Evolutionary conservation across 2,329 filamentous ascomycete genomes (phyloP), one percentile per base, ranked within the genome.

Genomic region (Rhytidhysteron rufulum): DNA sequence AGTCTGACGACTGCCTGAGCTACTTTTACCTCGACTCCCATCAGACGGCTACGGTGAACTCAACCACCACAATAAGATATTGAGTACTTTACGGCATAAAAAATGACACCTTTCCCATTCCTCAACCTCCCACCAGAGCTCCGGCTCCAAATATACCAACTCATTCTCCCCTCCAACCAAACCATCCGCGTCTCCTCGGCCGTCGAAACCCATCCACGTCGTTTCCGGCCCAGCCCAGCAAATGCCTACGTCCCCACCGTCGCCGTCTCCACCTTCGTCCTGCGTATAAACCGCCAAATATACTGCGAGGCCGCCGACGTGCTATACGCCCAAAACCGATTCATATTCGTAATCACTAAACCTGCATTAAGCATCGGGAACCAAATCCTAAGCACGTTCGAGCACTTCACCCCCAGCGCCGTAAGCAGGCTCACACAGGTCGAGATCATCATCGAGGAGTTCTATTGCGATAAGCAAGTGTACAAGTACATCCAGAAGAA

Each of bases 211-310:
- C 4, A 20, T 11, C 9, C 8, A 13, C 5, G 7, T 5, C 22
- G 6, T 21, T 37, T 29, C 22, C 20, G 18, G 7, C 22, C 18
- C 7, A 29, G 9, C 5, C 35, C 35, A 9, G 18, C 13, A n/a
- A 37, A 37, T 29, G 21, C 35, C 35, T 19, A 37, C 21, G 21
- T 29, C 13, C 21, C 35, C 5, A 7, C 35, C 22, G 22, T 37
- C 18, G 13, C 13, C 35, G 7, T 30, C 4, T 27, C 13, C 21
- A 13, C 31, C 38, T 44, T 42, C 10, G 17, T 19, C 11, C 33
- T 21, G 8, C 33, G 21, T 13, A 24, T 35, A 8, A 35, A 35
- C 33, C 9, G 16, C 9, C 19, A 35, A n/a, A 17, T 35, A 4
- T 15, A 35, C 8, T 13, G 19, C 19, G 18, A 33, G 17, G 31